Percentiles rank a stretch among this genome's conserved stretches.
Conservation (phyloP, 1,284 basidiomycete genomes). For the Ganoderma meredithae region DNA sequence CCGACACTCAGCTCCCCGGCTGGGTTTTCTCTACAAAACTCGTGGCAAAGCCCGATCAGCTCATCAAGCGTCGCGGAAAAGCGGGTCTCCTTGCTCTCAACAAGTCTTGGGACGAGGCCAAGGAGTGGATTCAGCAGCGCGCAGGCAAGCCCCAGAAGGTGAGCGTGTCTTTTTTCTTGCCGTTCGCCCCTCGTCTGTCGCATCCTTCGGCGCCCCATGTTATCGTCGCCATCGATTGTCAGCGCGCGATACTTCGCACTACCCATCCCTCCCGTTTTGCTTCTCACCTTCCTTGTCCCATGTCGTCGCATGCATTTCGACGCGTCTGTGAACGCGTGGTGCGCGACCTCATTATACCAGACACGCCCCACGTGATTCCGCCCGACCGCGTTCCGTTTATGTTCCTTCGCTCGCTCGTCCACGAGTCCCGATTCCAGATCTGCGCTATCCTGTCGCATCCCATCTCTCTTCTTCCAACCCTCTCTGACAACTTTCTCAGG, state of each 20-base stretch:
- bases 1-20: constrained; percentile 76
- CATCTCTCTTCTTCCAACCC: neutral
- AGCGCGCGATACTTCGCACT: neutral
- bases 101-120: constrained; percentile 90
- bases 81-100: constrained; percentile 94
- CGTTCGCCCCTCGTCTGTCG: constrained; percentile 17
- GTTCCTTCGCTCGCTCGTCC: constrained; percentile 9
- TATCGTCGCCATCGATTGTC: constrained; percentile 18
- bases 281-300: neutral
- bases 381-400: constrained; percentile 12
- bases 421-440: constrained; percentile 8
- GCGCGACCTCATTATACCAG: constrained; percentile 31
- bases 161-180: constrained; percentile 30
- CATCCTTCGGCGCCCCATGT: constrained; percentile 27
- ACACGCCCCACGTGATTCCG: constrained; percentile 26
- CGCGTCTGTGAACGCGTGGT: constrained; percentile 29
- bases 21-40: constrained; percentile 93
- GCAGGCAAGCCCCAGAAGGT: constrained; percentile 96
- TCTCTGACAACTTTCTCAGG: constrained; percentile 52
- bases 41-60: constrained; percentile 95
- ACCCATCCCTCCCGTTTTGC: constrained; percentile 4
- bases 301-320: constrained; percentile 17
- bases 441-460: neutral
- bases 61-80: constrained; percentile 99
- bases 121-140: constrained; percentile 87